A percentile compares a stretch with the other conserved stretches of the same genome.
Evolutionary conservation across 2,329 filamentous ascomycete species (phyloP).

Genomic region (Colletotrichum spinosum): DNA sequence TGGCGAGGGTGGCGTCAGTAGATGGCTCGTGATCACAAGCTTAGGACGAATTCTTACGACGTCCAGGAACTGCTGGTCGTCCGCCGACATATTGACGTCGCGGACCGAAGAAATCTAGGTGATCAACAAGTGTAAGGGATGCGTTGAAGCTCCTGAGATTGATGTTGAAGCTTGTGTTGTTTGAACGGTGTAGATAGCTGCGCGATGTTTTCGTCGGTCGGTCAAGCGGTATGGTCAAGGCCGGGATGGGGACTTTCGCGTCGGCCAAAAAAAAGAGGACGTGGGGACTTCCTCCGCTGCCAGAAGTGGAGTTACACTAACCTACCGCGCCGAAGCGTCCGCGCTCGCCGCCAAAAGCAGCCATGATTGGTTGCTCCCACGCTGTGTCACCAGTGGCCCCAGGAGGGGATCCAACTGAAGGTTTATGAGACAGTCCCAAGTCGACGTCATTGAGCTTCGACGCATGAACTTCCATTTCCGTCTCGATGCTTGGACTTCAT

Average conservation of each 20-base stretch:
- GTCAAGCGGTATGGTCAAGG: too few species aligned
- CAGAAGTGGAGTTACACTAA: too few species aligned
- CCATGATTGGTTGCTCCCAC: too few species aligned
- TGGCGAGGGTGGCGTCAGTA: constrained; percentile 27
- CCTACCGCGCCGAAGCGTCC: too few species aligned
- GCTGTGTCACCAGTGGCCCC: too few species aligned
- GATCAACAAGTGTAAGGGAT: neutral
- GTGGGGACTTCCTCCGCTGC: too few species aligned
- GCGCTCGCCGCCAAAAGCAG: too few species aligned
- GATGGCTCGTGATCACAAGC: constrained; percentile 14
- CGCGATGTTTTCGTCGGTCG: too few species aligned
- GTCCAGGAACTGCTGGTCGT: constrained; percentile 83
- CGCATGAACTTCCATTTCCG: constrained; percentile 11
- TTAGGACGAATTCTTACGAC: constrained; percentile 66
- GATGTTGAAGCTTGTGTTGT: constrained; percentile 2
- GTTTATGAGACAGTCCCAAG: too few species aligned
- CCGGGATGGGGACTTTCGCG: too few species aligned
- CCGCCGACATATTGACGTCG: constrained; percentile 74
- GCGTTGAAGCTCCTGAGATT: constrained; percentile 6
- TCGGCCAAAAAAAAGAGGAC: too few species aligned
- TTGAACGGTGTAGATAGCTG: neutral
- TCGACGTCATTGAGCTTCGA: neutral
- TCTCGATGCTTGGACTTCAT: constrained; percentile 6
- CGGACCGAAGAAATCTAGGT: constrained; percentile 7
- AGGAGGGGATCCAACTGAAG: too few species aligned